Evolutionary conservation across 176 grass and related monocot genomes (phyloP).

Genomic region (Musa beccarii): DNA sequence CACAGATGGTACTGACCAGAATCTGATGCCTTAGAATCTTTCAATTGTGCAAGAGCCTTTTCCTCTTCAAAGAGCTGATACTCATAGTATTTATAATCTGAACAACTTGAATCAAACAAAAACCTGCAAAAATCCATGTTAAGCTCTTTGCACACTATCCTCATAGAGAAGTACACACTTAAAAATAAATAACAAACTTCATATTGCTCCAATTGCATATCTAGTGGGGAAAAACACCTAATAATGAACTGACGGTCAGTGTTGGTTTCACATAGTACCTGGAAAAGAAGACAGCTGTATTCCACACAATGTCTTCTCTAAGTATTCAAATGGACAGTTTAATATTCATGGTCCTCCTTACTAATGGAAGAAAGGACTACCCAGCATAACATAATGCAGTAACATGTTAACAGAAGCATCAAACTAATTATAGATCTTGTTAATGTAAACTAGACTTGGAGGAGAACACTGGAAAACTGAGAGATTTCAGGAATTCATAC

Average conservation of each 20-base stretch:
- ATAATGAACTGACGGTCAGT: neutral
- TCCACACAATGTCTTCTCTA: neutral
- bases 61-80: slow-evolving; percentile 68
- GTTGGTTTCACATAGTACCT: neutral
- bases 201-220: slow-evolving; percentile 1
- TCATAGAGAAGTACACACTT: too few species aligned
- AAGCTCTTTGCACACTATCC: too few species aligned
- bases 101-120: slow-evolving; percentile 79
- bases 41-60: slow-evolving; percentile 47
- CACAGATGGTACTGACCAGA: slow-evolving; percentile 28
- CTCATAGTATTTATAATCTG: slow-evolving; percentile 92
- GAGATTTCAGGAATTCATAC: slow-evolving; percentile 29
- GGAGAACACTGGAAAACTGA: neutral
- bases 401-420: neutral
- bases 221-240: neutral
- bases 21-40: slow-evolving; percentile 45
- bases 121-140: slow-evolving; percentile 44
- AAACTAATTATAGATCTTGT: neutral
- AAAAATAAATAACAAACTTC: neutral
- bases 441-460: neutral
- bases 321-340: neutral
- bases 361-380: neutral
- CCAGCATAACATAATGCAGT: neutral
- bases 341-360: neutral
- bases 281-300: neutral